phyloP scores from a whole-genome alignment of 1,284 basidiomycete genomes.

The Phenoliferia sp. region DNA sequence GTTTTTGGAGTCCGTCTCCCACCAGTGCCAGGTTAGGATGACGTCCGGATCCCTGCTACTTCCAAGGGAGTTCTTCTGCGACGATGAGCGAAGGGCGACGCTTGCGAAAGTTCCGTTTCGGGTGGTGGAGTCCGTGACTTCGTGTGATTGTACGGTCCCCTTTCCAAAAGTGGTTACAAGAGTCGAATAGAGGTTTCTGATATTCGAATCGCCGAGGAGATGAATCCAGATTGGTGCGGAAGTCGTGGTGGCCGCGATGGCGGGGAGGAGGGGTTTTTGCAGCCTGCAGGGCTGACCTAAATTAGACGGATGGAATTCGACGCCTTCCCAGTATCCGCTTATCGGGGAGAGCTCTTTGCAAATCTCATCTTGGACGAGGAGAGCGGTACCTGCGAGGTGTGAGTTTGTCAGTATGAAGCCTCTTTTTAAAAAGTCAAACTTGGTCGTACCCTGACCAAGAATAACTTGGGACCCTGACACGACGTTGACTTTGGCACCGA shows the following conservation, averaged over 20 bases:
- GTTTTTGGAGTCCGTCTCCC: slow-evolving; percentile 2
- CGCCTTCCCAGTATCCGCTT: not conserved
- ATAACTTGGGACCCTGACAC: not conserved
- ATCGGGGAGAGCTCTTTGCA: not conserved
- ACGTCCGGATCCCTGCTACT: slow-evolving; percentile 12
- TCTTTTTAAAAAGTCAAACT: not conserved
- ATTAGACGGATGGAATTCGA: not conserved
- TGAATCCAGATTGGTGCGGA: slow-evolving; percentile 17
- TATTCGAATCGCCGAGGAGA: slow-evolving; percentile 29
- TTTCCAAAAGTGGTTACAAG: slow-evolving; percentile 14
- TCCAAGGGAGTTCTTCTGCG: not conserved
- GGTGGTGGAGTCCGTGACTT: slow-evolving; percentile 14
- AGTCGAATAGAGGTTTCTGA: slow-evolving; percentile 19
- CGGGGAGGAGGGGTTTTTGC: not conserved
- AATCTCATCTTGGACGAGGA: not conserved
- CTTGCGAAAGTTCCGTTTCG: slow-evolving; percentile 25
- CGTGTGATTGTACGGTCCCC: not conserved
- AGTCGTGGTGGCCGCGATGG: not conserved
- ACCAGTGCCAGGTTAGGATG: slow-evolving; percentile 29
- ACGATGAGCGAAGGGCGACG: slow-evolving; percentile 2
- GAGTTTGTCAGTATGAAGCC: not conserved
- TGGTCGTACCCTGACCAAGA: not conserved
- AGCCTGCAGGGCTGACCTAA: not conserved
- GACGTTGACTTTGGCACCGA: not conserved
- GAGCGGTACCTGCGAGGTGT: not conserved